phyloP scores from a whole-genome alignment of 257 asterid species.

The Nicotiana paniculata region DNA sequence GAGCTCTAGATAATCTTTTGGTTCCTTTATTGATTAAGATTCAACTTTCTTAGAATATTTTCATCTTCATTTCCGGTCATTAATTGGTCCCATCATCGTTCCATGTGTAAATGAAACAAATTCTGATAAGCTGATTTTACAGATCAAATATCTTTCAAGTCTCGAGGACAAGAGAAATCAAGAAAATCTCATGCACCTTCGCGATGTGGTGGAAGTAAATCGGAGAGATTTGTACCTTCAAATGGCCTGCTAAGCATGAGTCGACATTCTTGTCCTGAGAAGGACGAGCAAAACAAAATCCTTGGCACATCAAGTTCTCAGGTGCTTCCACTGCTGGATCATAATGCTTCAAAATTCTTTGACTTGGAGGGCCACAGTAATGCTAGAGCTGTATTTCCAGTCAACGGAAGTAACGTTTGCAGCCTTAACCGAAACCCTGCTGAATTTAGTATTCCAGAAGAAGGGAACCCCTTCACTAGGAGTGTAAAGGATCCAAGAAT shows the following conservation, averaged over 20 bases:
- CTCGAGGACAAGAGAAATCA: constrained; percentile 15
- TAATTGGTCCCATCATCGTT: not conserved
- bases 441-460: constrained; percentile 55
- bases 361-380: constrained; percentile 6
- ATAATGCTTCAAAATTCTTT: constrained; percentile 1
- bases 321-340: constrained; percentile 1
- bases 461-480: constrained; percentile 46
- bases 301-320: constrained; percentile 7
- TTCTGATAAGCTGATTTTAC: constrained; percentile 6
- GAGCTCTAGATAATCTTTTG: constrained; percentile 26
- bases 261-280: constrained; percentile 9
- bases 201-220: constrained; percentile 1
- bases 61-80: not conserved
- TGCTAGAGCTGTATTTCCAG: not conserved
- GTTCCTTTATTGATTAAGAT: constrained; percentile 7
- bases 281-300: constrained; percentile 11
- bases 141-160: constrained; percentile 19
- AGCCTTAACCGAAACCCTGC: constrained; percentile 68
- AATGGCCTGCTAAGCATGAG: constrained; percentile 6
- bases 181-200: constrained; percentile 5
- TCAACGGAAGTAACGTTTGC: constrained; percentile 12
- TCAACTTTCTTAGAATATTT: not conserved
- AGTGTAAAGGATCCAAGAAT: constrained; percentile 38
- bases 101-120: not conserved
- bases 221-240: constrained; percentile 4